Evolutionary conservation across 805 yeast species (phyloP), one percentile per base, ranked within the genome.

Genomic region (Metschnikowia sp.): DNA sequence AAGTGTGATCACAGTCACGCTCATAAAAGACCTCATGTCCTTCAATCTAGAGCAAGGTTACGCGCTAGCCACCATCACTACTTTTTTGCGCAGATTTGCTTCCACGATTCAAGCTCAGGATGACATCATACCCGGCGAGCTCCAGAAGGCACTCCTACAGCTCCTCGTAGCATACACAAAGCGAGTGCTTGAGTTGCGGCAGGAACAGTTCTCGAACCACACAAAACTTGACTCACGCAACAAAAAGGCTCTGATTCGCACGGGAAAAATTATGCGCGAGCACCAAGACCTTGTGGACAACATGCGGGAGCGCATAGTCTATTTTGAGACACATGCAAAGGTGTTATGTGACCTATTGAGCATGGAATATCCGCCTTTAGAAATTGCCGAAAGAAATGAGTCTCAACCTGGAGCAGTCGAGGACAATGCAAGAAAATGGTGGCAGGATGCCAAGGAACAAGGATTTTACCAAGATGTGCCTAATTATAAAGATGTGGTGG

Each of bases 371-470:
- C 59, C 54, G 7, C 34, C 33, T 3, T 48, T 65, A 11, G 69
- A 65, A 33, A 54, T 62, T 7, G 62, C 62, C 7, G 58, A 56
- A 36, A 43, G 49, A 8, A 36, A 51, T 9, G 62, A 61, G 40
- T 64, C 65, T 15, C 45, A 45, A 40, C 64, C 59, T 31, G 37
- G 40, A 13, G 3, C 42, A 8, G 38, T 4, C 4, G 18, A 39
- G 11, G 57, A 34, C 9, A 37, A 31, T 8, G 8, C 39, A 5
- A 52, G 34, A 10, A 28, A 29, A 8, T 54, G 68, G 36, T 88
- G 95, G 95, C 86, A 79, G 35, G 82, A 76, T 47, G 80, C 80
- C 13, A 84, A 82, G 30, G 82, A 78, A n/a, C 75, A 76, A 50
- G 72, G 70, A 50, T 90, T 88, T 59, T 86, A 88, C 60, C 80